phyloP scores from a whole-genome alignment of 1,284 basidiomycete species.

The Leccinum subrobustum region DNA sequence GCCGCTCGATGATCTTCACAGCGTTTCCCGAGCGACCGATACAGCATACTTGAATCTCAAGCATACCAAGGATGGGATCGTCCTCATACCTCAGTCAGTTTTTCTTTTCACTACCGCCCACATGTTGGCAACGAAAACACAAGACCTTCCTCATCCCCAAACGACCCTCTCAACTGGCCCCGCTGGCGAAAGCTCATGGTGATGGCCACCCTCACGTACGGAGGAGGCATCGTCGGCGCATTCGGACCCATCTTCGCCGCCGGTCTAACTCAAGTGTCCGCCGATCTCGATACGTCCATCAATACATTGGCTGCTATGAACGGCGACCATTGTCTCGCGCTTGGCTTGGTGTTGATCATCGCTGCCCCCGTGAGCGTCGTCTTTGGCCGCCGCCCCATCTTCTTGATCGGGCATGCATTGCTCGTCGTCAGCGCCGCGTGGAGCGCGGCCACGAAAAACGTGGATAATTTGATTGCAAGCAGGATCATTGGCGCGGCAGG shows the following conservation, averaged over 20 bases:
- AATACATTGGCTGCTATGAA: neutral
- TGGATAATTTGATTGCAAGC: neutral
- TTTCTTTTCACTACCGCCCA: neutral
- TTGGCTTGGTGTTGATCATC: neutral
- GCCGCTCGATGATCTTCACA: neutral
- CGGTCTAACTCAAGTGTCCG: neutral
- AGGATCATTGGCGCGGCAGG: slow-evolving; percentile 42
- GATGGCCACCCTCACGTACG: neutral
- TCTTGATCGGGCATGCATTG: neutral
- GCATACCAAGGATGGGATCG: neutral
- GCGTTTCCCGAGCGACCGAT: neutral
- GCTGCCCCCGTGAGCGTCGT: neutral
- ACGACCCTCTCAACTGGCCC: slow-evolving; percentile 1
- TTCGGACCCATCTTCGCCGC: neutral
- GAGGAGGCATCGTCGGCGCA: neutral
- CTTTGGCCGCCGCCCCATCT: neutral
- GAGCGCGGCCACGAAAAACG: neutral
- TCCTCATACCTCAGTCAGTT: neutral
- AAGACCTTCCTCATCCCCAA: neutral
- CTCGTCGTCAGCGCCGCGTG: neutral
- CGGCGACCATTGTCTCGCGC: neutral
- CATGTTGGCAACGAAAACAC: neutral
- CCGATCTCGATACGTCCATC: neutral
- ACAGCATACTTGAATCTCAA: neutral
- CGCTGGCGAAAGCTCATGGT: slow-evolving; percentile 1